These are phyloP conservation scores for Tylopilus rubrobrunneus DNA, from an alignment of 768 basidiomycete genomes.

Conservation along the genomic window DNA sequence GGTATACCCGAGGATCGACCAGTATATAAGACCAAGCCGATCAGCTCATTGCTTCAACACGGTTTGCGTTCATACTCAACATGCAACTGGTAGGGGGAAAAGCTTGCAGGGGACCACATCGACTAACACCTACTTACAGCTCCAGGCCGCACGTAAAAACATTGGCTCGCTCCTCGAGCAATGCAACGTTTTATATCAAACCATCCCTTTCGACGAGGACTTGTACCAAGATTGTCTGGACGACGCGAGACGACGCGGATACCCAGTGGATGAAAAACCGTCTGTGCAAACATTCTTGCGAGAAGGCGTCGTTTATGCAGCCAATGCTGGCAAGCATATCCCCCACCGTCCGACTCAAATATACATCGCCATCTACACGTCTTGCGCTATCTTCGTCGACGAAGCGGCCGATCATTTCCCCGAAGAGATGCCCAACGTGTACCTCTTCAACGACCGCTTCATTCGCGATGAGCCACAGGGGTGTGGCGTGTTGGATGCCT, in stretches of 20 bases:
- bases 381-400: too few species aligned
- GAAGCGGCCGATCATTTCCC: too few species aligned
- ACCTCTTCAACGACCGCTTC: too few species aligned
- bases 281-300: conserved; percentile 30
- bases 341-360: conserved; percentile 11
- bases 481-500: too few species aligned
- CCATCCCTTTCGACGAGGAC: conserved; percentile 10
- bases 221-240: conserved; percentile 22
- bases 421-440: too few species aligned
- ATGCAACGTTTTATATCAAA: conserved; percentile 13
- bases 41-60: background rate
- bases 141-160: conserved; percentile 10
- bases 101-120: background rate
- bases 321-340: conserved; percentile 2
- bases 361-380: conserved; percentile 34
- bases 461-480: too few species aligned
- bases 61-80: background rate
- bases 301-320: conserved; percentile 21
- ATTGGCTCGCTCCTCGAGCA: conserved; percentile 12
- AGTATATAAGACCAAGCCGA: background rate
- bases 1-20: too few species aligned
- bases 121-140: conserved; percentile 3
- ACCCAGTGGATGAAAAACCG: conserved; percentile 19
- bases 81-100: conserved; percentile 6
- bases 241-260: conserved; percentile 16